Evolutionary conservation across 768 basidiomycete species (phyloP), one percentile per base, ranked within the genome.

Genomic region (Kwoniella botswanensis): DNA sequence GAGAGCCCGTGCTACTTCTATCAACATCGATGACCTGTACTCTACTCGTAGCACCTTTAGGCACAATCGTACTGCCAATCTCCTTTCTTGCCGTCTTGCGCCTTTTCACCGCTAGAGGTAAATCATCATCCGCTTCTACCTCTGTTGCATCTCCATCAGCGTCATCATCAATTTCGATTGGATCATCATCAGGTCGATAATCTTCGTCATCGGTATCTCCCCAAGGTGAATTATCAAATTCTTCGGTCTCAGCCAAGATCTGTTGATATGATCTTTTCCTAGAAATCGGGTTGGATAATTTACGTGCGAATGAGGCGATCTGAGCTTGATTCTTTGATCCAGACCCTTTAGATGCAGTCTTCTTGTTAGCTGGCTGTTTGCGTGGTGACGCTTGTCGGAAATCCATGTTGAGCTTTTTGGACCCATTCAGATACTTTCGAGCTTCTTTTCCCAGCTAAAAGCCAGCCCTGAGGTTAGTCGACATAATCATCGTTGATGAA

Each of bases 201-300:
- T 76, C 65, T 43, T 79, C 77, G 42, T 76, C 74, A 60, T 77
- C 78, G 21, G 76, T 74, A 59, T 82, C 79, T 17, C 72, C 79
- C 79, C 81, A 79, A 13, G 72, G 74, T 0, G 77, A 79, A 60
- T 73, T 72, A 55, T 79, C 76, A 61, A 82, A 79, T 21, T 73
- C 78, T 13, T 66, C 69, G 35, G 75, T 73, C 55, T 81, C 73
- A 10, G 46, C 73, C 22, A 35, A 9, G 3, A 81, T 76, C 62
- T 77, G 74, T 59, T 75, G 74, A 12, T 65, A 64, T 3, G 77
- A 78, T 29, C 75, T 57, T 44, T 76, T 68, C 21, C 77, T 66
- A 2, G 74, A 54, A 52, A 82, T 53, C 17, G 79, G 76, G 42
- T 81, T 73, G 42, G 57, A 22, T 15, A 68, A 42, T 26, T 63